A percentile compares a stretch with the other conserved stretches of the same genome.
phyloP scores from a whole-genome alignment of 2,329 filamentous ascomycete genomes.

The Botrytis fabae region DNA sequence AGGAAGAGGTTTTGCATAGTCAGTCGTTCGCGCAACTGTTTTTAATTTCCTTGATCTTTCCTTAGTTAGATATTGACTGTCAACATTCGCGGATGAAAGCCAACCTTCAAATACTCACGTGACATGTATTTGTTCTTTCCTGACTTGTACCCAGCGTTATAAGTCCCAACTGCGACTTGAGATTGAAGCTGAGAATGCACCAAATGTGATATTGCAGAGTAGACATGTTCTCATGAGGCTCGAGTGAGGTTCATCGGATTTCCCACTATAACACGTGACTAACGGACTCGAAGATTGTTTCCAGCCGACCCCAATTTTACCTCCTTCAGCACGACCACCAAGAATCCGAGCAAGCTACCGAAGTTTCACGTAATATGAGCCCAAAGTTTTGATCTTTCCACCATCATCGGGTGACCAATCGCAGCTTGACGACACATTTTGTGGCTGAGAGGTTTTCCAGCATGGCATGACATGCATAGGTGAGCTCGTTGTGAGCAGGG shows the following conservation, averaged over 20 bases:
- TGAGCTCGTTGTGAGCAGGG: background rate
- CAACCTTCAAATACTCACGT: background rate
- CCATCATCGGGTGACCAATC: background rate
- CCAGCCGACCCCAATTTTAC: background rate
- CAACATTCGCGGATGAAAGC: background rate
- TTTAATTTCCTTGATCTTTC: too few relatives aligned
- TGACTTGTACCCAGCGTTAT: background rate
- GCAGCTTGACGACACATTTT: background rate
- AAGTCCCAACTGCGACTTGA: background rate
- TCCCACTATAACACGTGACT: background rate
- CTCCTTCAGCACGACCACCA: background rate
- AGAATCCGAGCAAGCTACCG: background rate
- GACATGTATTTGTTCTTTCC: fast-evolving
- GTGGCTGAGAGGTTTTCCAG: background rate
- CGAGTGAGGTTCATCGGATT: too few relatives aligned
- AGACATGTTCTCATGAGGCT: background rate
- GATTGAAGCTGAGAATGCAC: background rate
- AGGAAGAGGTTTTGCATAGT: background rate
- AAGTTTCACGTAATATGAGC: slow-evolving; percentile 3
- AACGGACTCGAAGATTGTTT: background rate
- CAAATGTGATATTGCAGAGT: background rate
- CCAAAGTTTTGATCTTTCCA: background rate
- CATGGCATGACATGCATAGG: background rate
- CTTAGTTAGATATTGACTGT: background rate
- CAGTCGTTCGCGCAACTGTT: background rate